Base-by-base conservation (phyloP, 768 basidiomycete genomes). In the Mycena crocata region DNA sequence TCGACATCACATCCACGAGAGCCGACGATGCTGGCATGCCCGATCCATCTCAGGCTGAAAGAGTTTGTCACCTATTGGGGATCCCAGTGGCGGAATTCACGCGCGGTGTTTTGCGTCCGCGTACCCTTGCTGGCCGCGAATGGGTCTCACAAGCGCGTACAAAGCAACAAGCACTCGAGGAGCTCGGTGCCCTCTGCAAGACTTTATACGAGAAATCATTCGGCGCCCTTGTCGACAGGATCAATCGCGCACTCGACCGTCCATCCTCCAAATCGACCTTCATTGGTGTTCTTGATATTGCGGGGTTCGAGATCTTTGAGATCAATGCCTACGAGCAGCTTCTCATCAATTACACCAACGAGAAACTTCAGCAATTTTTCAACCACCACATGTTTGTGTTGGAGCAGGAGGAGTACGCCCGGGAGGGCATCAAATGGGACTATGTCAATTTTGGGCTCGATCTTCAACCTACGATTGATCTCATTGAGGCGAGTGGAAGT, bases 301-400 rank as follows among this genome's bases (percentile, higher is more conserved):
- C 98, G 9, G 98, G 98, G 12, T 99, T 99, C 80, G 98, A 99
- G 79, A 99, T 99, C 67, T 94, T 94, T 81, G 93, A 93, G 59
- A 84, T 91, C 73, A 98, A 98, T 77, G 92, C 92, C 12, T 99
- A 98, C 77, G 98, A 99, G 74, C 98, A 99, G 77, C 87, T 99
- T 30, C 87, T 97, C 72, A 99, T 99, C 87, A 99, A 99, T 76
- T 97, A 94, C 74, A 99, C 97, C 46, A 99, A 99, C 83, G 98
- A 99, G 86, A 97, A 93, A 75, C 86, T 99, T 12, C 97, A 98
- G 77, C 97, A 98, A 78, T 95, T 94, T 79, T 96, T 96, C 87
- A 99, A 99, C 74, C 95, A 99, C 79, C 98, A 99, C 77, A 99
- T 99, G 98, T 99, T 99, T 79, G 95, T 98, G 40, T 89, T 99